Evolutionary conservation across 2,329 filamentous ascomycete species (phyloP), one percentile per base, ranked within the genome.

Genomic region (Fusarium sp.): DNA sequence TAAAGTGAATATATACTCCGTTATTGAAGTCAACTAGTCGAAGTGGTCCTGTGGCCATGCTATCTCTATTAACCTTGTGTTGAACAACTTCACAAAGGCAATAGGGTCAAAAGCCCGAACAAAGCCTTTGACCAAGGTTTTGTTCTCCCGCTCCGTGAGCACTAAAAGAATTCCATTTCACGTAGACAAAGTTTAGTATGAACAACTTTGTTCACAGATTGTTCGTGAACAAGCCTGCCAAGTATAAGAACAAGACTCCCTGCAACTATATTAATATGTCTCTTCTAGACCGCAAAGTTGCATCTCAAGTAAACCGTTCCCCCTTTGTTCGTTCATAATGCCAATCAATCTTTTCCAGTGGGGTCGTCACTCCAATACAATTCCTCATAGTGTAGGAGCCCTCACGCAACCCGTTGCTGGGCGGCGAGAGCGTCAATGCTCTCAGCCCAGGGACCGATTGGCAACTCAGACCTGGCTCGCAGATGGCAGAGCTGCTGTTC

Each of bases 111-210:
- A 21, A 13, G n/a, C 13, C n/a, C 25, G 50, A 49, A 65, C 46
- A 66, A 59, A 52, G 49, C 19, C 29, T 27, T 46, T 50, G 33
- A 21, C 15, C 27, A 33, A 9, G n/a, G 13, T 44, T 31, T 59
- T 61, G 56, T 62, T 53, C 27, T n/a, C 9, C 9, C 27, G 6
- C 17, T 6, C 21, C n/a, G 54, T 43, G 47, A 62, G 49, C n/a
- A 44, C 10, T 10, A 21, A 39, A 36, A 11, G 9, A 9, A 15
- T 38, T 43, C 19, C 27, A 47, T 23, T 23, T 25, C 33, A 15
- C 19, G n/a, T 14, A 23, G 13, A 25, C 23, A 44, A 33, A 19
- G 27, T 39, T 13, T 23, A 21, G 14, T 8, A 47, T n/a, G 6
- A 6, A 43, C 13, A 6, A 10, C 37, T 58, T 51, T 51, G 61